Evolutionary conservation across 129 eudicot genomes (phyloP).

Genomic region (Ambrosia trifida): DNA sequence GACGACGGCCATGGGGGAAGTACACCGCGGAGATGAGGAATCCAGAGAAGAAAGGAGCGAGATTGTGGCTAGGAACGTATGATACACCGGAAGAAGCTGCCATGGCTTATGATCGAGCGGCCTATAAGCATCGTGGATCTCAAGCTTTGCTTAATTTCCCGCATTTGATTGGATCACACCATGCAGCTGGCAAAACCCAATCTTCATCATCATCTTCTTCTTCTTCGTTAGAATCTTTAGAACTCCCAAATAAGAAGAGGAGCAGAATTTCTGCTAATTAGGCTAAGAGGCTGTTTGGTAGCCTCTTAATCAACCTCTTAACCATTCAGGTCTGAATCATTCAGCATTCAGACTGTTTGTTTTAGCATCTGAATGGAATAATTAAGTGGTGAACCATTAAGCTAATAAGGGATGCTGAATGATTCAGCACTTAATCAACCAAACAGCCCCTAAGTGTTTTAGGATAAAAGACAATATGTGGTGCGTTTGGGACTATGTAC

Average conservation of each 20-base stretch:
- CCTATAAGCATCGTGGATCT: slow-evolving; percentile 8
- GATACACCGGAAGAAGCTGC: background rate
- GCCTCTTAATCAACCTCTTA: too few species aligned
- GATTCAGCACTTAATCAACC: too few species aligned
- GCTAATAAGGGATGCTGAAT: too few species aligned
- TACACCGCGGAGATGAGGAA: slow-evolving; percentile 11
- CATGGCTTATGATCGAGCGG: slow-evolving; percentile 7
- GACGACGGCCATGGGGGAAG: slow-evolving; percentile 9
- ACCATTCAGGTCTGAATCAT: too few species aligned
- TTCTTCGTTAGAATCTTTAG: background rate
- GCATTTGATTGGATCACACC: slow-evolving; percentile 9
- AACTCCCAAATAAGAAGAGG: background rate
- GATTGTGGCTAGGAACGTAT: slow-evolving; percentile 10
- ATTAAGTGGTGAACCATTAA: too few species aligned
- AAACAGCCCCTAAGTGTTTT: too few species aligned
- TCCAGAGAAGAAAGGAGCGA: background rate
- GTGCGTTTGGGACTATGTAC: too few species aligned
- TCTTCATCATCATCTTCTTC: background rate
- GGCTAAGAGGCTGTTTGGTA: too few species aligned
- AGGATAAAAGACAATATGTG: too few species aligned
- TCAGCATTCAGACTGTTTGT: too few species aligned
- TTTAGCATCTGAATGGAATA: too few species aligned
- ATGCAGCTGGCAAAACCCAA: background rate
- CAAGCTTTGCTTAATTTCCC: slow-evolving; percentile 17
- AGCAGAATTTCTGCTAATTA: background rate